These are phyloP conservation scores for Botrytis fragariae DNA, from an alignment of 2,329 filamentous ascomycete genomes.

Conservation along the genomic window DNA sequence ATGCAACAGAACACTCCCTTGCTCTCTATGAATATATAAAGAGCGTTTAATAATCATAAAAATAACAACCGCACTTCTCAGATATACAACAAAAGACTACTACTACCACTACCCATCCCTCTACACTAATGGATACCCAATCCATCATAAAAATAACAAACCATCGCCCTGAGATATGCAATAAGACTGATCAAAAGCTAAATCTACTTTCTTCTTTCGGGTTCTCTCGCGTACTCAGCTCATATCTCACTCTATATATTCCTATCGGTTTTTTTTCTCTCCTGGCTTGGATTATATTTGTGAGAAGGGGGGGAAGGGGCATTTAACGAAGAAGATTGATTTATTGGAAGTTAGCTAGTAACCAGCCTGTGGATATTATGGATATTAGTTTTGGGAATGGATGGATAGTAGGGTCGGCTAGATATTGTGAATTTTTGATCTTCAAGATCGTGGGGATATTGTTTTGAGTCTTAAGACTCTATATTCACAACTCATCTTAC, in stretches of 20 bases:
- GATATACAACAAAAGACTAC: background rate
- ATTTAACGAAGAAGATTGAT: background rate
- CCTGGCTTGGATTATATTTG: background rate
- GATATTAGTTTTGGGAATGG: background rate
- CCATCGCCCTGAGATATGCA: background rate
- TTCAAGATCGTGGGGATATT: background rate
- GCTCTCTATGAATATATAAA: too few relatives aligned
- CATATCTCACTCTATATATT: background rate
- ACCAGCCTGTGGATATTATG: too few relatives aligned
- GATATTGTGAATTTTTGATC: background rate
- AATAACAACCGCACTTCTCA: background rate
- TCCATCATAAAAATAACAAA: too few relatives aligned
- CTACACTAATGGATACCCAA: background rate
- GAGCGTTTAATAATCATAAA: background rate
- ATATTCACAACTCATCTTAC: background rate
- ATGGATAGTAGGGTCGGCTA: background rate
- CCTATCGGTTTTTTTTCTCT: background rate
- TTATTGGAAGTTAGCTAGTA: background rate
- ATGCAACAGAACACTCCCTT: too few relatives aligned
- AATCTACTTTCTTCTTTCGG: background rate
- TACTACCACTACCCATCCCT: too few relatives aligned
- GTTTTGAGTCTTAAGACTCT: background rate
- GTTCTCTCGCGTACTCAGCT: background rate
- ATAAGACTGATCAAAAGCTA: background rate
- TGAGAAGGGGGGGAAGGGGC: background rate